Evolutionary conservation across 129 eudicot genomes (phyloP).

Genomic region (Flaveria brownii): DNA sequence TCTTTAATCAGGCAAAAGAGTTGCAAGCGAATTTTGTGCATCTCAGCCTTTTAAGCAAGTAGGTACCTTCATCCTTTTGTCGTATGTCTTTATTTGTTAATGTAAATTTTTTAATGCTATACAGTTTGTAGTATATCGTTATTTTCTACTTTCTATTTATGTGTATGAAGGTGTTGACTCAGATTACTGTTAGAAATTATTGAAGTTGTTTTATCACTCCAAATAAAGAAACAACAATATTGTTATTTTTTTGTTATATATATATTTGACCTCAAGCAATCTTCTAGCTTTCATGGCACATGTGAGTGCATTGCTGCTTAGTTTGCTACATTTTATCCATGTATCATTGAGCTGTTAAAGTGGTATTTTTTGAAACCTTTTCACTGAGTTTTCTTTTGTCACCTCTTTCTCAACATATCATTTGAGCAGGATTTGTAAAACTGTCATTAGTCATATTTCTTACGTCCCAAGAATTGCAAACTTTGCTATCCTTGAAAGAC

Average conservation of each 20-base stretch:
- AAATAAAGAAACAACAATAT: background rate
- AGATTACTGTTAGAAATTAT: background rate
- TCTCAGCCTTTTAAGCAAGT: slow-evolving; percentile 86
- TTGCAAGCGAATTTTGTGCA: slow-evolving; percentile 87
- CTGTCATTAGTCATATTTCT: no score
- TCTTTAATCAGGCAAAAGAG: slow-evolving; percentile 71
- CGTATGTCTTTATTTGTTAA: slow-evolving; percentile 15
- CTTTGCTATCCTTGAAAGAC: background rate
- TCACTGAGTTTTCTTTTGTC: no score
- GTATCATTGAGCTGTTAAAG: background rate
- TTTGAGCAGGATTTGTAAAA: no score
- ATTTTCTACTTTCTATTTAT: background rate
- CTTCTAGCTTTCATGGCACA: background rate
- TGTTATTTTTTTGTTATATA: background rate
- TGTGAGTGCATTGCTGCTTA: background rate
- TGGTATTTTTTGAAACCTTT: background rate
- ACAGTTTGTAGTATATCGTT: background rate
- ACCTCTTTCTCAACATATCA: no score
- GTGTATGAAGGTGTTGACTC: background rate
- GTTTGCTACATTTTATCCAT: background rate
- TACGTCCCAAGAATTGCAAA: background rate
- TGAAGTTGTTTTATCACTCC: background rate
- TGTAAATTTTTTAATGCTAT: background rate
- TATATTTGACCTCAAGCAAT: no score
- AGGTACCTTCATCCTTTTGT: slow-evolving; percentile 35